These are phyloP conservation scores for Psilocybe cubensis DNA, from an alignment of 768 basidiomycete genomes.

Conservation along the genomic window DNA sequence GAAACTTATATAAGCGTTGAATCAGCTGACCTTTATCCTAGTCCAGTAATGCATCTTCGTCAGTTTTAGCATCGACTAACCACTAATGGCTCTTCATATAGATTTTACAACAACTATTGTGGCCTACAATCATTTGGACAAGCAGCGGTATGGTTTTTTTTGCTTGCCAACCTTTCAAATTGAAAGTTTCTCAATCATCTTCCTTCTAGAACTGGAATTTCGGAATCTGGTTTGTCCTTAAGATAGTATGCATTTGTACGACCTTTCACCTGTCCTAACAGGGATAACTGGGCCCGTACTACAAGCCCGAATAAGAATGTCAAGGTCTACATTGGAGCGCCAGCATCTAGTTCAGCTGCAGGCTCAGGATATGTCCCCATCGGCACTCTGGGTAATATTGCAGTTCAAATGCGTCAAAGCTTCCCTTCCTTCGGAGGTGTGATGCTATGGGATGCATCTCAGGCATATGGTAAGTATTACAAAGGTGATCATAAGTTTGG, in stretches of 20 bases:
- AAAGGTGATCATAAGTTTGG: slow-evolving; percentile 23
- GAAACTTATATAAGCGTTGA: not conserved
- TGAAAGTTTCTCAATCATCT: not conserved
- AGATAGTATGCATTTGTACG: no score
- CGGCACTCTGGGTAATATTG: slow-evolving; percentile 47
- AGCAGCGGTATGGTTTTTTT: slow-evolving; percentile 44
- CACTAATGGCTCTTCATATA: slow-evolving; percentile 26
- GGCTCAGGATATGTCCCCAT: slow-evolving; percentile 62
- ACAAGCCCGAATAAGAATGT: slow-evolving; percentile 62
- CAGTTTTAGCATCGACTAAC: not conserved
- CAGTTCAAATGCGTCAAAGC: slow-evolving; percentile 52
- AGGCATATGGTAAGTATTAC: slow-evolving; percentile 47
- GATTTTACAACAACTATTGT: slow-evolving; percentile 63
- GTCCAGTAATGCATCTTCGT: slow-evolving; percentile 35
- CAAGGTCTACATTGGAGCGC: slow-evolving; percentile 69
- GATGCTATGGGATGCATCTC: slow-evolving; percentile 56
- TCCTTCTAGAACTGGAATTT: slow-evolving; percentile 57
- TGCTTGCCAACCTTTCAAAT: not conserved
- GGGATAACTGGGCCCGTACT: slow-evolving; percentile 69
- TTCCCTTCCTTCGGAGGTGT: slow-evolving; percentile 73
- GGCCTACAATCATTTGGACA: slow-evolving; percentile 50
- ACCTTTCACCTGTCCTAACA: slow-evolving; percentile 18
- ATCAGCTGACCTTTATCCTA: slow-evolving; percentile 13
- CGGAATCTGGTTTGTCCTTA: slow-evolving; percentile 48
- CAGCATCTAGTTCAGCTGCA: slow-evolving; percentile 59